Base-by-base conservation (phyloP, 176 grass and related monocot genomes). In the Phyllostachys edulis region DNA sequence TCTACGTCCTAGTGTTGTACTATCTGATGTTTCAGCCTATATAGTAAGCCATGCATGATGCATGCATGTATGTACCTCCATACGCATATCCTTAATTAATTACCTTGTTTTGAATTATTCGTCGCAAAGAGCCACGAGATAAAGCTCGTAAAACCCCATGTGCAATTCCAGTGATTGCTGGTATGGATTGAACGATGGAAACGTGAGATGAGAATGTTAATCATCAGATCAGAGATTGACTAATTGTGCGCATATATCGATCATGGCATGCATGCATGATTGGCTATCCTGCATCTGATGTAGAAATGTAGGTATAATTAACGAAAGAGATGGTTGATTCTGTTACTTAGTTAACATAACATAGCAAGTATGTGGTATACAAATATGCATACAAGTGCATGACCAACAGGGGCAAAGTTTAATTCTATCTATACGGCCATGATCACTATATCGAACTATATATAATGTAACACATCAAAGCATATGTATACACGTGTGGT, bases 401-500 rank as follows among this genome's bases (percentile, higher is more conserved):
- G 42, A 47, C 37, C 2, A 66, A 66, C 14, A 36, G 5, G 38
- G 39, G 3, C 37, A 23, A 41, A 40, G 49, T 16, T 70, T 32
- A 39, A 70, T 55, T 38, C 13, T 56, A 34, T 9, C 16, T 54
- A 73, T 73, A 64, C 67, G 56, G 66, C 44, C 54, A 57, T 34
- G 32, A 34, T 34, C 32, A 34, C 32, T 34, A 34, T 34, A 34
- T 34, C 32, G 2, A 34, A 34, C 32, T 34, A 34, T 34, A 34
- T 34, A 71, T 55, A 52, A 45, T 55, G 18, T 56, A n/a, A 65
- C 54, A 82, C 54, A 54, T 27, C 54, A 71, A 81, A 63, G 6
- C 17, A 70, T 38, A 49, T 77, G 68, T 86, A 65, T 64, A 79
- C 37, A 63, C 32, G 45, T 76, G 56, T 77, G 71, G 36, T 71